Base-by-base conservation (phyloP, 176 grass and related monocot genomes). In the Cenchrus fungigraminus region DNA sequence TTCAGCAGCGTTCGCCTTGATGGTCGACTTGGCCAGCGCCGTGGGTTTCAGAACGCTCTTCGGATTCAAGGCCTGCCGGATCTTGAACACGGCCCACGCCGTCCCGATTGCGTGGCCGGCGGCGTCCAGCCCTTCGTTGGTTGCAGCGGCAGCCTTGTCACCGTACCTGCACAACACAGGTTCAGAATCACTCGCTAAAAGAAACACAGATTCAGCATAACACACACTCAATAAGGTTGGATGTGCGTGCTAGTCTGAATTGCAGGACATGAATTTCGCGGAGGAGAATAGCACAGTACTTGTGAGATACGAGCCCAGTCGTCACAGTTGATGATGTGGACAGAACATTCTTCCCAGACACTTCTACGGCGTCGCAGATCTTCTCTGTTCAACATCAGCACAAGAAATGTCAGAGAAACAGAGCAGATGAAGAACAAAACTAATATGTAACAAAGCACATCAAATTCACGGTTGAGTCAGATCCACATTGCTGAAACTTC, bases 281-380 rank as follows among this genome's bases (percentile, higher is more conserved):
- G 17, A 66, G 20, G 10, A 81, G 50, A 72, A 55, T 40, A 14
- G 29, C 4, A 49, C 77, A 9, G 59, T 92, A 97, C 95, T 86
- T 92, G 72, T 95, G 95, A 64, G 82, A 86, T 46, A 97, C 95
- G 40, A 97, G 90, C 10, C 79, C 88, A 14, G 92, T 97, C 6
- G 95, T 97, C 65, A 93, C 95, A 8, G 86, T 90, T 6, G 95
- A 97, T 20, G 95, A 97, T 79, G 92, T 97, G 0, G 95, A 91
- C 1, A 95, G 68, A n/a, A 97, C 95, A 79, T 93, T 91, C 89
- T 87, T 97, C 64, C 95, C 92, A 12, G 95, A 70, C 86, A 91
- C 82, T 82, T 97, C 95, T 31, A 97, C 88, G 1, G 95, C 95
- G 3, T 97, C 95, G 0, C 86, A 93, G 54, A 95, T 91, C 79